Conservation (phyloP, 2,329 filamentous ascomycete species). For the Anisogramma anomala region DNA sequence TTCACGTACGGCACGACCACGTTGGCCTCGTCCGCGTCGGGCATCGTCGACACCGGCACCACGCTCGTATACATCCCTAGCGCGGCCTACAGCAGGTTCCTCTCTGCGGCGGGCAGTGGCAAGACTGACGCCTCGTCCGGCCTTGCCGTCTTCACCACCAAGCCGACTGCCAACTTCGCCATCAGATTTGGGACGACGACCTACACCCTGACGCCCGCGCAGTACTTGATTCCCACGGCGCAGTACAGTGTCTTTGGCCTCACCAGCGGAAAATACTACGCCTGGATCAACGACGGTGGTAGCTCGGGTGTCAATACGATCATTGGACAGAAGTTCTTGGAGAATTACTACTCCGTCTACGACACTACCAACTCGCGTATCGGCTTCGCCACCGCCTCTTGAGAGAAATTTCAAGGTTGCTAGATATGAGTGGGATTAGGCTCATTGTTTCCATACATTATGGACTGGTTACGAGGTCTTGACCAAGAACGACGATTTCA, state of each 20-base stretch:
- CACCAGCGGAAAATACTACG: constrained; percentile 19
- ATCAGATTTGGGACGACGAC: constrained; percentile 21
- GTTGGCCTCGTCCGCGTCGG: constrained; percentile 14
- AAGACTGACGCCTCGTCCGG: constrained; percentile 18
- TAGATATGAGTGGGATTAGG: too few species aligned
- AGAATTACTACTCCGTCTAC: constrained; percentile 22
- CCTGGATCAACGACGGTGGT: constrained; percentile 21
- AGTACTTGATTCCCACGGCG: constrained; percentile 20
- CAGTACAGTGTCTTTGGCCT: constrained; percentile 19
- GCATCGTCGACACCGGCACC: constrained; percentile 21
- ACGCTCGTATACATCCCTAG: constrained; percentile 21
- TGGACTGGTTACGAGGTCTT: too few species aligned
- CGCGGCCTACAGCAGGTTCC: constrained; percentile 20
- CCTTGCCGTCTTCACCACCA: constrained; percentile 18
- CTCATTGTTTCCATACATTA: too few species aligned
- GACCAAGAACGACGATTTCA: too few species aligned
- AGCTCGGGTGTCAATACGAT: constrained; percentile 20
- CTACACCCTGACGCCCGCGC: constrained; percentile 20
- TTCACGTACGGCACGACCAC: constrained; percentile 17
- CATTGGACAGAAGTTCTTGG: constrained; percentile 22
- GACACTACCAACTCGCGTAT: constrained; percentile 16
- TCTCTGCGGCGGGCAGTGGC: constrained; percentile 19
- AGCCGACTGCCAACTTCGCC: constrained; percentile 20
- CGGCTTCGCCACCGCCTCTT: constrained; percentile 17
- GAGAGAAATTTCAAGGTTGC: too few species aligned